These are phyloP conservation scores for Cercophora scortea DNA, from an alignment of 495 filamentous ascomycete genomes.

Conservation along the genomic window DNA sequence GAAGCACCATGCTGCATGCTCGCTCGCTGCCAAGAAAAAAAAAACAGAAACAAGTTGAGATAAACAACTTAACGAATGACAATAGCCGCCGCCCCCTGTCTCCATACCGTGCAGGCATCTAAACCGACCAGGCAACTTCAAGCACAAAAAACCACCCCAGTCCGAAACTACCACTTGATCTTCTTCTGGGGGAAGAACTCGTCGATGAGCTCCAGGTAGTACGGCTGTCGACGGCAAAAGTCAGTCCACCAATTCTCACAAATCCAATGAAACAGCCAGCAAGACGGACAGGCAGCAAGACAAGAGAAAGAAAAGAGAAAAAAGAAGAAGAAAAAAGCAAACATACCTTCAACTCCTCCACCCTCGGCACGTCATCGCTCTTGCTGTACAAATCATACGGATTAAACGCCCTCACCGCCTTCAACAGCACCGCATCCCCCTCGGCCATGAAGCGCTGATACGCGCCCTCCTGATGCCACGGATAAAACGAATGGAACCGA, in stretches of 20 bases:
- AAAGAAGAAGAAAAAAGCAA: neutral
- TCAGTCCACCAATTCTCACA: neutral
- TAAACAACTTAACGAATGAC: no score
- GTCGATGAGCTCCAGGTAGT: conserved; percentile 77
- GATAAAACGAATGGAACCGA: conserved; percentile 83
- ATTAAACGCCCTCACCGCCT: conserved; percentile 78
- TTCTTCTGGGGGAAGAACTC: conserved; percentile 75
- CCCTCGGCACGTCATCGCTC: conserved; percentile 69
- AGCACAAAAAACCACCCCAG: no score
- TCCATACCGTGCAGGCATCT: no score
- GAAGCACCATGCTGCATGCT: no score
- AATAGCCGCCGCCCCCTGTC: no score
- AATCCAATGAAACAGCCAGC: neutral
- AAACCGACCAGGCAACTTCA: no score
- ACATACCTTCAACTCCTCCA: conserved; percentile 61
- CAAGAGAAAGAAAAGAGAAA: no score
- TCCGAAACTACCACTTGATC: conserved; percentile 57
- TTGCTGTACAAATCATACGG: conserved; percentile 91
- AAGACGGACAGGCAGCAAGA: no score
- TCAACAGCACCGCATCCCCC: conserved; percentile 68
- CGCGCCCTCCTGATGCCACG: conserved; percentile 75
- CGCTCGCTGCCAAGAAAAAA: no score
- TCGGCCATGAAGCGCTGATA: conserved; percentile 76
- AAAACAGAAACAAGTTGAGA: no score
- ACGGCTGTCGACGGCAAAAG: conserved; percentile 42